phyloP scores from a whole-genome alignment of 148 eudicot species.

The Suaeda aralocaspica region DNA sequence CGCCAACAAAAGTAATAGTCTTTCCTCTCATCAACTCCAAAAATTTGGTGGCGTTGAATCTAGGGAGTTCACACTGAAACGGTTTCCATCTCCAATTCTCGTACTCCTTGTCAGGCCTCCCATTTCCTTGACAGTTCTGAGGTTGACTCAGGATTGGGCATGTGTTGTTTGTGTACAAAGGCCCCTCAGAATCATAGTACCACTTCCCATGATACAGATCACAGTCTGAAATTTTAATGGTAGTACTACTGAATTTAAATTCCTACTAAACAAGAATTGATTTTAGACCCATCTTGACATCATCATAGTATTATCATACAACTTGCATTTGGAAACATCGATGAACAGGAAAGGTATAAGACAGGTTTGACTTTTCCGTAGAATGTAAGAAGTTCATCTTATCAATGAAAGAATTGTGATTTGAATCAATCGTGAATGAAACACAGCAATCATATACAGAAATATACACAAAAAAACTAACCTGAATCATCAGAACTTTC shows the following conservation, averaged over 20 bases:
- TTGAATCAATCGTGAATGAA: background rate
- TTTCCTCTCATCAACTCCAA: constrained; percentile 77
- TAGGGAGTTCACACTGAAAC: constrained; percentile 63
- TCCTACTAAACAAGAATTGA: too few species aligned
- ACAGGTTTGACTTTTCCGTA: background rate
- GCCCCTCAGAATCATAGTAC: constrained; percentile 63
- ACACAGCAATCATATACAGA: background rate
- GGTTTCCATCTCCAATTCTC: constrained; percentile 97
- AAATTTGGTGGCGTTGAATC: constrained; percentile 49
- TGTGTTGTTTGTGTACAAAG: constrained; percentile 70
- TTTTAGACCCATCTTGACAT: background rate
- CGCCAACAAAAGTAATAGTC: constrained; percentile 70
- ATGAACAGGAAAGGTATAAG: background rate
- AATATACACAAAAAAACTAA: constrained; percentile 11
- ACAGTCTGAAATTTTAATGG: constrained; percentile 44
- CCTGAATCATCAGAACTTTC: constrained; percentile 24
- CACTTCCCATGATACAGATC: constrained; percentile 79
- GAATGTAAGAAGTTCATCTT: background rate
- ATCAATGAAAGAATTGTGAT: background rate
- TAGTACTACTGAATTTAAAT: background rate
- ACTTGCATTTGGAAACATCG: background rate
- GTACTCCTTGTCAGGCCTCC: constrained; percentile 93
- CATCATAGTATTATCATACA: background rate
- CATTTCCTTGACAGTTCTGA: constrained; percentile 97
- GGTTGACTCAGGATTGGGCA: constrained; percentile 76